phyloP scores from a whole-genome alignment of 495 filamentous ascomycete species.

The Recurvomyces mirabilis region DNA sequence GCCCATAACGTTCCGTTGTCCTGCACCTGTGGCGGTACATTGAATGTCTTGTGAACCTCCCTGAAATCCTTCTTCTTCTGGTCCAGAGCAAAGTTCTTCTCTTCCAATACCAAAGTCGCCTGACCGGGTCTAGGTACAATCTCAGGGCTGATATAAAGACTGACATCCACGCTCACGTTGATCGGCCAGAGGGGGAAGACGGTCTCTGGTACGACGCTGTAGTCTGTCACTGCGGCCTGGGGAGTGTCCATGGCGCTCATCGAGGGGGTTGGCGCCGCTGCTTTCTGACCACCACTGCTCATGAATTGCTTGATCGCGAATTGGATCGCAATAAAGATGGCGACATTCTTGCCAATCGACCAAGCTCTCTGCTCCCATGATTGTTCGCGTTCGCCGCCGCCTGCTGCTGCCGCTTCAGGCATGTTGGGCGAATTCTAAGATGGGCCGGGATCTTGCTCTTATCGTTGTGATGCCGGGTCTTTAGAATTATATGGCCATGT shows the following conservation, averaged over 20 bases:
- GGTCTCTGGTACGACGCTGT: conserved; percentile 60
- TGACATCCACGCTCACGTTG: conserved; percentile 69
- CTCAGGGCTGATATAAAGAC: conserved; percentile 70
- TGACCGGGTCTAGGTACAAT: conserved; percentile 56
- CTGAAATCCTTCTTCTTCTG: conserved; percentile 65
- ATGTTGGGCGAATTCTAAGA: too few relatives aligned
- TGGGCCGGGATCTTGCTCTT: too few relatives aligned
- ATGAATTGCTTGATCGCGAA: conserved; percentile 49
- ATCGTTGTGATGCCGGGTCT: too few relatives aligned
- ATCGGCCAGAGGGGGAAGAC: conserved; percentile 81
- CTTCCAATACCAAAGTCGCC: conserved; percentile 55
- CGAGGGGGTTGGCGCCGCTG: conserved; percentile 32
- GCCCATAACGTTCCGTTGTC: conserved; percentile 89
- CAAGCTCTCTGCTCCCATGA: conserved; percentile 30
- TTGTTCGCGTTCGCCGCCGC: conserved; percentile 8
- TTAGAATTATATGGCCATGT: too few relatives aligned
- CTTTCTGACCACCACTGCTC: conserved; percentile 36
- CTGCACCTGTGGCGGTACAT: conserved; percentile 68
- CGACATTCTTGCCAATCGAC: conserved; percentile 48
- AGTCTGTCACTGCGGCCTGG: conserved; percentile 47
- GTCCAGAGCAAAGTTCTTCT: conserved; percentile 70
- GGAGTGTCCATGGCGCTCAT: conserved; percentile 35
- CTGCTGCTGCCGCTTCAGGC: conserved; percentile 10
- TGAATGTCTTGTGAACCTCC: conserved; percentile 63
- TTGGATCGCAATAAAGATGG: conserved; percentile 59